phyloP scores from a whole-genome alignment of 1,284 basidiomycete species.

The Cutaneotrichosporon cutaneum region DNA sequence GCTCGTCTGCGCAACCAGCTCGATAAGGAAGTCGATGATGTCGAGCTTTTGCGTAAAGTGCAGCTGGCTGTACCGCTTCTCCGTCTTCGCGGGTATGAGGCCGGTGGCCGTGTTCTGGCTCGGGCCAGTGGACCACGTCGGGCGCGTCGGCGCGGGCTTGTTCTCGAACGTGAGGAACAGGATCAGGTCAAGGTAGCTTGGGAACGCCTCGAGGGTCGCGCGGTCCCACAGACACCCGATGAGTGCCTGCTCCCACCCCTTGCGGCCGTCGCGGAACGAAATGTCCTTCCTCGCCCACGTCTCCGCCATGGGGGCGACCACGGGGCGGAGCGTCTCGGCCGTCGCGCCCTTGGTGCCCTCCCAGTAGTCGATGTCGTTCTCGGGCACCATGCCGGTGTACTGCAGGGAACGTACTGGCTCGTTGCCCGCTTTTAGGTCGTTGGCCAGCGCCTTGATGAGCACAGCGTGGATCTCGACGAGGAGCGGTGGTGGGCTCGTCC shows the following conservation, averaged over 20 bases:
- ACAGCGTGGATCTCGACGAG: constrained; percentile 85
- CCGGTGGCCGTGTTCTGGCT: constrained; percentile 34
- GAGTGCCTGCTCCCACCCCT: constrained; percentile 73
- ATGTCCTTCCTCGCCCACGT: constrained; percentile 44
- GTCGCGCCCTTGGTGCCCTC: constrained; percentile 51
- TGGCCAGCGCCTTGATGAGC: constrained; percentile 78
- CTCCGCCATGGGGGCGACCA: constrained; percentile 32
- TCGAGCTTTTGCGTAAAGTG: constrained; percentile 75
- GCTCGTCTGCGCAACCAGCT: constrained; percentile 85
- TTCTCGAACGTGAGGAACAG: constrained; percentile 68
- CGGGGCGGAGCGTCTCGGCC: constrained; percentile 45
- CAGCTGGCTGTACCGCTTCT: constrained; percentile 70
- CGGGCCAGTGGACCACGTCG: constrained; percentile 51
- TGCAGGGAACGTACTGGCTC: constrained; percentile 37
- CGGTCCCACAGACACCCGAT: constrained; percentile 89
- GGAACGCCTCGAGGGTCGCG: constrained; percentile 70
- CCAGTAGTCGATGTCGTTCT: constrained; percentile 48
- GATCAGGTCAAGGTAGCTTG: constrained; percentile 70
- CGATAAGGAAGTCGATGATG: constrained; percentile 83
- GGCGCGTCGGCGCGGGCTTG: constrained; percentile 48
- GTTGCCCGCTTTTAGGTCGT: constrained; percentile 60
- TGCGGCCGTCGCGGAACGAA: constrained; percentile 39
- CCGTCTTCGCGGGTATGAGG: constrained; percentile 54
- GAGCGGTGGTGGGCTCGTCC: constrained; percentile 67
- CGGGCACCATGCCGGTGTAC: constrained; percentile 32